phyloP scores from a whole-genome alignment of 1,284 basidiomycete species.

The Ceratorhiza oryzae-sativae region DNA sequence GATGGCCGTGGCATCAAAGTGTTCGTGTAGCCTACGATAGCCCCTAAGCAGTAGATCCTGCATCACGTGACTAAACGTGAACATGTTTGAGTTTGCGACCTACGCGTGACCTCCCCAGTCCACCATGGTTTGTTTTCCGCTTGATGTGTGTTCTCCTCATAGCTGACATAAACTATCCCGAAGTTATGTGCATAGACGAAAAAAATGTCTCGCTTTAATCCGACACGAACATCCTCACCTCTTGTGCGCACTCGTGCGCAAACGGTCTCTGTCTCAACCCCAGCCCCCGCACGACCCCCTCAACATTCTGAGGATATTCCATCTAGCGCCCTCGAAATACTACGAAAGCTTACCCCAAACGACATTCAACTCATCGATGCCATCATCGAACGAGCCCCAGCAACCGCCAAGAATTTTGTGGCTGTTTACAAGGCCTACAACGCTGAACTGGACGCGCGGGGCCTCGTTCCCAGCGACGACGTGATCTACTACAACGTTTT shows the following conservation, averaged over 20 bases:
- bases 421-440: slow-evolving; percentile 83
- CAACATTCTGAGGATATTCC: slow-evolving; percentile 1
- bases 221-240: slow-evolving; percentile 31
- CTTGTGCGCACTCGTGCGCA: slow-evolving; percentile 26
- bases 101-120: slow-evolving; percentile 1
- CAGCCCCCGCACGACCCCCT: slow-evolving; percentile 3
- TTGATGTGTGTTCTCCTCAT: not conserved
- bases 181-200: slow-evolving; percentile 33
- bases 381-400: slow-evolving; percentile 69
- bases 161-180: slow-evolving; percentile 5
- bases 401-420: slow-evolving; percentile 71
- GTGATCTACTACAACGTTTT: slow-evolving; percentile 80
- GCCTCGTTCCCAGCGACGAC: slow-evolving; percentile 77
- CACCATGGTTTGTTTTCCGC: slow-evolving; percentile 25
- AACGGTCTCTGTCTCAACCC: slow-evolving; percentile 20
- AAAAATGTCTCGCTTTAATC: slow-evolving; percentile 35
- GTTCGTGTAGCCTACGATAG: slow-evolving; percentile 21
- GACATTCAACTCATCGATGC: slow-evolving; percentile 76
- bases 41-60: not conserved
- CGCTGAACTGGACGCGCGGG: slow-evolving; percentile 71
- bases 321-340: not conserved
- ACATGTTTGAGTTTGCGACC: slow-evolving; percentile 24
- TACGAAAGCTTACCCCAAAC: slow-evolving; percentile 54
- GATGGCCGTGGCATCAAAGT: slow-evolving; percentile 26
- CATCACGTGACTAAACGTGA: slow-evolving; percentile 2